These are phyloP conservation scores for Diplogelasinospora grovesii DNA, from an alignment of 495 filamentous ascomycete species.

Conservation along the genomic window DNA sequence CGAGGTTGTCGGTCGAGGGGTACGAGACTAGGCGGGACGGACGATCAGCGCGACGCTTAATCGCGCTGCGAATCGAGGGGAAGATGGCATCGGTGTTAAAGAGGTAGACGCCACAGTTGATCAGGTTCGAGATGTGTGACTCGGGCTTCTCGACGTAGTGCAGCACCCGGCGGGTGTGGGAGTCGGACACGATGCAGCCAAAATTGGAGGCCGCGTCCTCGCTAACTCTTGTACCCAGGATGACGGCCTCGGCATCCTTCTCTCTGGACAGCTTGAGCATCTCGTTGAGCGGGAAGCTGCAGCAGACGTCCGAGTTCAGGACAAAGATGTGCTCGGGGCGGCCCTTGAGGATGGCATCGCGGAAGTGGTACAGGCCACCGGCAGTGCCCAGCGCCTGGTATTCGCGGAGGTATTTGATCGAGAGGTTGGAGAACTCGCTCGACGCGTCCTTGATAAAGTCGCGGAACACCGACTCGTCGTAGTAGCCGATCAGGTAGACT, in stretches of 20 bases:
- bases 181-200: constrained; percentile 94
- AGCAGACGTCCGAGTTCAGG: constrained; percentile 98
- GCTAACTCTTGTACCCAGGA: constrained; percentile 85
- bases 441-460: constrained; percentile 92
- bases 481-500: constrained; percentile 97
- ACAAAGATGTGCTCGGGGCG: constrained; percentile 93
- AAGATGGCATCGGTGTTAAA: constrained; percentile 95
- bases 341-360: constrained; percentile 96
- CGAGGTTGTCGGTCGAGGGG: constrained; percentile 89
- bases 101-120: constrained; percentile 99
- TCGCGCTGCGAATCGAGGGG: constrained; percentile 88
- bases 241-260: constrained; percentile 94
- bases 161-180: constrained; percentile 89
- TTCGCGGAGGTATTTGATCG: constrained; percentile 93
- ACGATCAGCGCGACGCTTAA: constrained; percentile 90
- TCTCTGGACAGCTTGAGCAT: constrained; percentile 93
- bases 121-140: constrained; percentile 95
- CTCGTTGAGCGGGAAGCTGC: constrained; percentile 92
- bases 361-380: constrained; percentile 97
- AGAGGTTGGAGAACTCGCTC: constrained; percentile 79
- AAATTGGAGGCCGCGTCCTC: constrained; percentile 94
- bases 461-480: constrained; percentile 92
- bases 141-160: constrained; percentile 99
- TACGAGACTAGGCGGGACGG: constrained; percentile 83
- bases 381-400: constrained; percentile 96